Evolutionary conservation across 2,329 filamentous ascomycete genomes (phyloP), one percentile per base, ranked within the genome.

Genomic region (Alternaria arbusti): DNA sequence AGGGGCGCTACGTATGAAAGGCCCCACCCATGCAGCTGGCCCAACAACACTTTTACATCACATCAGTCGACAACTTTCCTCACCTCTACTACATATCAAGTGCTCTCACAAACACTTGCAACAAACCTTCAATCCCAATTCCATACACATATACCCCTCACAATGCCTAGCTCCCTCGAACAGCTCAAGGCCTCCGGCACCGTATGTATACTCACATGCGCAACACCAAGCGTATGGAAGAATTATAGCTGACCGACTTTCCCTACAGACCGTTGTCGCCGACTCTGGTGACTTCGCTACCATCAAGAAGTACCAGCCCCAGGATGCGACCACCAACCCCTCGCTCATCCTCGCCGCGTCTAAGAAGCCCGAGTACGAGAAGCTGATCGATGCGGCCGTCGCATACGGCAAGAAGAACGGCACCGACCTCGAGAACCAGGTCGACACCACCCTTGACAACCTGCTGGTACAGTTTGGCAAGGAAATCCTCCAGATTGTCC

Each of bases 251-350:
- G 57, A 58, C 64, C 69, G 40, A 70, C n/a, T 28, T 17, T 36
- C 46, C 55, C 17, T 59, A 12, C 80, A 96, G 93, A 91, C 93
- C 70, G 96, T 98, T 80, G 96, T 98, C 83, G 95, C 92, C 83
- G 96, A 98, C 87, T 97, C 95, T 84, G 96, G 94, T 90, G 91
- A 86, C 79, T 83, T 84, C 73, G 82, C 85, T 89, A 94, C 94
- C 83, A 99, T 99, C 83, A 94, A 88, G 87, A 97, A 98, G 88
- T 99, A 99, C 90, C 97, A 97, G 90, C 96, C 96, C 71, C 94
- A 99, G 88, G 96, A 99, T 92, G 96, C 96, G 80, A 99, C 96
- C 83, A 99, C 96, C 86, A 99, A 99, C 90, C 96, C 96, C 65
- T 98, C 96, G 69, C 88, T 99, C 82, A 98, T 99, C 84, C 91